phyloP scores from a whole-genome alignment of 768 basidiomycete genomes.

The Lactarius akahatsu region DNA sequence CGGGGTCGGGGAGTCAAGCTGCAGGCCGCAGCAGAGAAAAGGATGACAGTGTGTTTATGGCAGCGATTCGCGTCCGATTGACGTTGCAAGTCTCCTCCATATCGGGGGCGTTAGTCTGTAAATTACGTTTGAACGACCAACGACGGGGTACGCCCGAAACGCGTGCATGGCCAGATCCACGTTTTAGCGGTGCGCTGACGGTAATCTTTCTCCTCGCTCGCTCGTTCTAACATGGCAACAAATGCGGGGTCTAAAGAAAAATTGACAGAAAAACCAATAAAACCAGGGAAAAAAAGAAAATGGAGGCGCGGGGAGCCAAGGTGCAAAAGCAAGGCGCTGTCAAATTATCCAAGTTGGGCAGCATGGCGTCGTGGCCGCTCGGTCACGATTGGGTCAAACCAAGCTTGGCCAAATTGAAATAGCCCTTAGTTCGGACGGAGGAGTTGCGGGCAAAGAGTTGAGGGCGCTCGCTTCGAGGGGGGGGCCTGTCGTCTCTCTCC shows the following conservation, averaged over 20 bases:
- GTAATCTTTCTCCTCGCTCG: no score
- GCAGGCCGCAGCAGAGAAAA: neutral
- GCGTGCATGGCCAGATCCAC: no score
- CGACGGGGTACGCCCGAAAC: no score
- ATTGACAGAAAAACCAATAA: no score
- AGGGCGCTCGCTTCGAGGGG: conserved; percentile 1
- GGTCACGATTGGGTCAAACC: neutral
- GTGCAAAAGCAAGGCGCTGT: no score
- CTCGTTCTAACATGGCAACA: neutral
- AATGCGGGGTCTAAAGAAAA: neutral
- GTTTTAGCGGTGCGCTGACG: no score
- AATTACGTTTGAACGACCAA: neutral
- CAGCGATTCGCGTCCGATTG: neutral
- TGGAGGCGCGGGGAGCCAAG: no score
- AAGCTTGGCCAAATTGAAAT: neutral
- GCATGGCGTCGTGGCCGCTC: neutral
- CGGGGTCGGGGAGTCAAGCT: no score
- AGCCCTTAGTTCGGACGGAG: neutral
- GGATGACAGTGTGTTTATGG: neutral
- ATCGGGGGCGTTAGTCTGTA: no score
- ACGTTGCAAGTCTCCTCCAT: no score
- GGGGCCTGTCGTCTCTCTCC: neutral
- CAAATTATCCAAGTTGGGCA: no score
- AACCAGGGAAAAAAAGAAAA: neutral
- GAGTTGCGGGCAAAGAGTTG: neutral